These are phyloP conservation scores for Beauveria caledonica DNA, from an alignment of 2,329 filamentous ascomycete species.

Conservation along the genomic window DNA sequence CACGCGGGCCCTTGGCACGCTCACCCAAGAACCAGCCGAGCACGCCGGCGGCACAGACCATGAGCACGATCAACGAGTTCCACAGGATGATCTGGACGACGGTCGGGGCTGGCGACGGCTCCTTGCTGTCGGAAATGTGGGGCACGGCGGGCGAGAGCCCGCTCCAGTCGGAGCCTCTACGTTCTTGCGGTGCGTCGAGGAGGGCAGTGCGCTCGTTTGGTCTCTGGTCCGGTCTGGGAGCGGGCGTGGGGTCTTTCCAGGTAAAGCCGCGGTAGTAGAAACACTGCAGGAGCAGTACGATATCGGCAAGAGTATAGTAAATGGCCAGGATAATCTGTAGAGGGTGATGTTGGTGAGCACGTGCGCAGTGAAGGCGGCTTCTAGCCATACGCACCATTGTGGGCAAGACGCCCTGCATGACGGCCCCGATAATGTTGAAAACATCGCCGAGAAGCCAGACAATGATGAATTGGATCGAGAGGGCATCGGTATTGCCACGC, in stretches of 20 bases:
- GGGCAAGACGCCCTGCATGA: constrained; percentile 82
- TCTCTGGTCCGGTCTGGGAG: constrained; percentile 32
- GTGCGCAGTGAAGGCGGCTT: background rate
- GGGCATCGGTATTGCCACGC: constrained; percentile 72
- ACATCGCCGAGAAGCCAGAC: constrained; percentile 92
- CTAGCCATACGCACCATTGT: constrained; percentile 60
- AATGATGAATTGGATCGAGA: constrained; percentile 86
- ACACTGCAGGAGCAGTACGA: constrained; percentile 80
- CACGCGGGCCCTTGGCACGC: constrained; percentile 29
- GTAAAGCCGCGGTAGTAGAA: constrained; percentile 93
- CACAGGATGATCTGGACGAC: constrained; percentile 54
- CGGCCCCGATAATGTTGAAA: constrained; percentile 91
- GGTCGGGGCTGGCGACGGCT: constrained; percentile 40
- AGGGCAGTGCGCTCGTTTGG: constrained; percentile 47
- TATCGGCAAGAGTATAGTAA: constrained; percentile 87
- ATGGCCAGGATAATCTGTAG: constrained; percentile 73
- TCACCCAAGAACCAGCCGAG: constrained; percentile 72
- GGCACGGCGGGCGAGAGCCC: constrained; percentile 76
- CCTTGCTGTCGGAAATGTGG: constrained; percentile 46
- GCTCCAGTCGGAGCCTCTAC: constrained; percentile 48
- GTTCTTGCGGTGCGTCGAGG: constrained; percentile 35
- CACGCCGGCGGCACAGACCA: constrained; percentile 77
- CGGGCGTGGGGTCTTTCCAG: constrained; percentile 43
- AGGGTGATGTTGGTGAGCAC: background rate
- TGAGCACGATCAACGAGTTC: constrained; percentile 66